These are phyloP conservation scores for Aspergillus brunneoviolaceus DNA, from an alignment of 2,329 filamentous ascomycete species.

Conservation along the genomic window DNA sequence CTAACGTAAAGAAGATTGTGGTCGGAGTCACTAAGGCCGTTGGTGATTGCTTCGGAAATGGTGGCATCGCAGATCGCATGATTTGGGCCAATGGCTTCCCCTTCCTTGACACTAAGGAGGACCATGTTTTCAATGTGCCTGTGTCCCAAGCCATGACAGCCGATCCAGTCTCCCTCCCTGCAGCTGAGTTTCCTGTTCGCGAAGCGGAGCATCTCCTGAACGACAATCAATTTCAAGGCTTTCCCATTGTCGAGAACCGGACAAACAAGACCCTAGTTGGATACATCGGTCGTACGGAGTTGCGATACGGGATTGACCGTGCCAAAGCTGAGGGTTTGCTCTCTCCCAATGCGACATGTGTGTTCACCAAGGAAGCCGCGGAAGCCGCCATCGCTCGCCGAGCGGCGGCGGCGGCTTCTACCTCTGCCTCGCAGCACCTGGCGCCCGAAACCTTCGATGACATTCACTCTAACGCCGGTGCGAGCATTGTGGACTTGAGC, in stretches of 20 bases:
- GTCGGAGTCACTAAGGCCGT: constrained; percentile 96
- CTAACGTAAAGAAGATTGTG: constrained; percentile 62
- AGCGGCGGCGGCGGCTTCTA: constrained; percentile 16
- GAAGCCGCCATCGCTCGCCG: constrained; percentile 34
- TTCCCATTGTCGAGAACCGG: constrained; percentile 80
- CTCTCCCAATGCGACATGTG: constrained; percentile 68
- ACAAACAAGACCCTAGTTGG: constrained; percentile 73
- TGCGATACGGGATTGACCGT: constrained; percentile 85
- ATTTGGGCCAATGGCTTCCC: constrained; percentile 99
- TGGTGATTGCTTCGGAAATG: constrained; percentile 86
- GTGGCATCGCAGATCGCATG: constrained; percentile 95
- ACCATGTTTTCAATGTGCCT: constrained; percentile 92
- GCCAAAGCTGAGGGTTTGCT: constrained; percentile 68
- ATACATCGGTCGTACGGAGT: constrained; percentile 88
- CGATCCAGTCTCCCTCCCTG: constrained; percentile 71
- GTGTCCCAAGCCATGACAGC: constrained; percentile 88
- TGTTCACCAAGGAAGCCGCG: constrained; percentile 61
- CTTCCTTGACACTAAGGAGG: constrained; percentile 95
- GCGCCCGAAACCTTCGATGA: constrained; percentile 60
- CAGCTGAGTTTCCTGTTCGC: constrained; percentile 70
- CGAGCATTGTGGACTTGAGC: constrained; percentile 71
- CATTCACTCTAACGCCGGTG: constrained; percentile 56
- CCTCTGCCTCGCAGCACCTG: constrained; percentile 24
- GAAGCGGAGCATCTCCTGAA: constrained; percentile 73
- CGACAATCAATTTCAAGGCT: constrained; percentile 84